Percentiles rank a stretch among this genome's conserved stretches.
phyloP scores from a whole-genome alignment of 1,139 yeast genomes.

The Citeromyces siamensis region DNA sequence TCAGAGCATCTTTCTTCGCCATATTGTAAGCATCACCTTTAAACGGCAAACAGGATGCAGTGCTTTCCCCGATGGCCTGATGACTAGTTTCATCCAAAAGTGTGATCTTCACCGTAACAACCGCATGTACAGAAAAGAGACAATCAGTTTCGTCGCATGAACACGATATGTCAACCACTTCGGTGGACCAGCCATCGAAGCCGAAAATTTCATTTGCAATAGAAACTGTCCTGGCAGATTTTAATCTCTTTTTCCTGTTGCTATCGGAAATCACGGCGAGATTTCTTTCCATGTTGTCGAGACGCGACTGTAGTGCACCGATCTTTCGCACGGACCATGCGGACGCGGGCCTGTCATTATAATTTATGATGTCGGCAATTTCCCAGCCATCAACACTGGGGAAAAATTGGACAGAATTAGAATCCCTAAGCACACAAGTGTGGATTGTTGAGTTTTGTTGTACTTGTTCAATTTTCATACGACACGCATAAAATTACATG shows the following conservation, averaged over 20 bases:
- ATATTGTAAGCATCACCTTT: constrained; percentile 24
- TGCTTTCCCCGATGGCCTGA: constrained; percentile 30
- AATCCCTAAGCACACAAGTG: not conserved
- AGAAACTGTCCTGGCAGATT: constrained; percentile 23
- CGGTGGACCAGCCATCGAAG: constrained; percentile 51
- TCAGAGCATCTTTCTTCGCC: constrained; percentile 40
- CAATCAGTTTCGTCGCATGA: constrained; percentile 8
- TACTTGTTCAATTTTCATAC: not conserved
- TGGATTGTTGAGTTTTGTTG: not conserved
- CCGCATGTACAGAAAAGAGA: constrained; percentile 12
- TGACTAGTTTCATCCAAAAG: constrained; percentile 36
- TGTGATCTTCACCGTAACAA: constrained; percentile 22
- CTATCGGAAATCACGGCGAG: constrained; percentile 6
- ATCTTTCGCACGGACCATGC: constrained; percentile 15
- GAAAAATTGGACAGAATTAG: constrained; percentile 3
- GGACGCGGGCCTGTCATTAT: constrained; percentile 12
- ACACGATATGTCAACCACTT: constrained; percentile 19
- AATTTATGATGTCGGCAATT: constrained; percentile 1
- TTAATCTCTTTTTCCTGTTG: constrained; percentile 8
- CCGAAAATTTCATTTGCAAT: constrained; percentile 61
- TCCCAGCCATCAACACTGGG: constrained; percentile 2
- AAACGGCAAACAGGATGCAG: constrained; percentile 22
- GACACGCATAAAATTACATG: not conserved
- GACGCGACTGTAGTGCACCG: constrained; percentile 9
- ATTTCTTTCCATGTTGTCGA: constrained; percentile 10